A percentile compares a stretch with the other conserved stretches of the same genome.
Evolutionary conservation across 1,284 basidiomycete genomes (phyloP).

Genomic region (Pyrrhoderma lamaoense): DNA sequence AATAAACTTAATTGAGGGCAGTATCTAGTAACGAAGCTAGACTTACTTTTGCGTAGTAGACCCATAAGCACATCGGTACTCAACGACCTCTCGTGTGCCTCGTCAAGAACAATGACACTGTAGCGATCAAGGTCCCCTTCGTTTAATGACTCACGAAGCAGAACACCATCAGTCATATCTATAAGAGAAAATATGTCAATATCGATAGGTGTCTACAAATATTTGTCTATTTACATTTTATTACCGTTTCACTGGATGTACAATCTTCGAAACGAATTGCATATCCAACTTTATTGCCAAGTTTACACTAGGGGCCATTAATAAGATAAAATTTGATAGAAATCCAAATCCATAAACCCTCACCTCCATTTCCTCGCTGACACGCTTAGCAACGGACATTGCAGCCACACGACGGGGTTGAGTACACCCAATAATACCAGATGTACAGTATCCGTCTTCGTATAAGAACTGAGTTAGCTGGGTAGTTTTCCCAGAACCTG

Average conservation of each 20-base stretch:
- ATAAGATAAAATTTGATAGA: not conserved
- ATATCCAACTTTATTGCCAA: conserved; percentile 88
- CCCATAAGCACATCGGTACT: conserved; percentile 98
- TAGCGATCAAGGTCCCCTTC: conserved; percentile 95
- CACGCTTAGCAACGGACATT: conserved; percentile 98
- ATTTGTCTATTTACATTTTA: conserved; percentile 81
- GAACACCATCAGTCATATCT: conserved; percentile 98
- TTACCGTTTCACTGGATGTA: conserved; percentile 85
- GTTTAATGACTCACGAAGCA: conserved; percentile 91
- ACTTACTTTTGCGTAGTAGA: conserved; percentile 82
- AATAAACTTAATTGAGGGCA: conserved; percentile 4
- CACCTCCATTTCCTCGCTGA: conserved; percentile 93
- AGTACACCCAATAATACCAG: conserved; percentile 91
- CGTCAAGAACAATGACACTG: conserved; percentile 93
- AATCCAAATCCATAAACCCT: conserved; percentile 20
- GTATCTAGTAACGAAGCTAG: conserved; percentile 4
- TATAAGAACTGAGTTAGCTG: conserved; percentile 89
- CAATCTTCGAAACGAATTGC: conserved; percentile 98
- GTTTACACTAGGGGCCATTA: conserved; percentile 58
- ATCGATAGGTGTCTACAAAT: too few relatives aligned
- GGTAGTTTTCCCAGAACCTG: conserved; percentile 93
- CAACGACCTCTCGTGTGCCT: conserved; percentile 93
- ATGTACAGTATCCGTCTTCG: conserved; percentile 88
- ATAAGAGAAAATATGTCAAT: conserved; percentile 7
- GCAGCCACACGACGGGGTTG: conserved; percentile 96